Conservation (phyloP, 2,329 filamentous ascomycete species). For the Coniella vitis region DNA sequence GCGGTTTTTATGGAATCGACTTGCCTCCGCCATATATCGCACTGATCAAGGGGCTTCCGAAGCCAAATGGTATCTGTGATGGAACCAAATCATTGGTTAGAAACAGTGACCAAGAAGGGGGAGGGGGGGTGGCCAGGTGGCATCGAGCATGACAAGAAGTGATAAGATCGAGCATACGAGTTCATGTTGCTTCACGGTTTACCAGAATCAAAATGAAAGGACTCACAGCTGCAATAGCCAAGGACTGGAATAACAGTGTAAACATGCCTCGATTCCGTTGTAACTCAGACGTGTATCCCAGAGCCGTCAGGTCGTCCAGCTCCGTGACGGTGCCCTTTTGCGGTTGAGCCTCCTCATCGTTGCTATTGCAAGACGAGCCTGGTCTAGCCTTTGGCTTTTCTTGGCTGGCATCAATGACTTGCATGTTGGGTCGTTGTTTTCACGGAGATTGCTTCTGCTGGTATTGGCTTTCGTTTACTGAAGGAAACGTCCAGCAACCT, state of each 20-base stretch:
- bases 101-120: too few relatives aligned
- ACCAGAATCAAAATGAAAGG: neutral
- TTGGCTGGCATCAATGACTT: constrained; percentile 1
- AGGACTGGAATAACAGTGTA: constrained; percentile 53
- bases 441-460: too few relatives aligned
- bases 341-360: constrained; percentile 4
- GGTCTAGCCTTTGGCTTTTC: constrained; percentile 3
- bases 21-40: constrained; percentile 32
- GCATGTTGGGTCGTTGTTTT: neutral
- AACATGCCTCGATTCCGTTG: constrained; percentile 52
- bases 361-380: constrained; percentile 2
- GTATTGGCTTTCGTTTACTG: too few relatives aligned
- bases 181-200: neutral
- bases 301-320: constrained; percentile 26
- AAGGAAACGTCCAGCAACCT: too few relatives aligned
- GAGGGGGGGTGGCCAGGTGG: too few relatives aligned
- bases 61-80: constrained; percentile 44
- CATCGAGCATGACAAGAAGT: too few relatives aligned
- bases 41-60: constrained; percentile 30
- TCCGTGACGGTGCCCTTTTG: constrained; percentile 18
- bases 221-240: constrained; percentile 49
- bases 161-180: neutral
- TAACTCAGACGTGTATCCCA: constrained; percentile 54
- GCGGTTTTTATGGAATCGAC: constrained; percentile 7
- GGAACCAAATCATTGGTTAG: too few relatives aligned